Evolutionary conservation across 2,329 filamentous ascomycete species (phyloP).

Genomic region (Penicillium brasilianum): DNA sequence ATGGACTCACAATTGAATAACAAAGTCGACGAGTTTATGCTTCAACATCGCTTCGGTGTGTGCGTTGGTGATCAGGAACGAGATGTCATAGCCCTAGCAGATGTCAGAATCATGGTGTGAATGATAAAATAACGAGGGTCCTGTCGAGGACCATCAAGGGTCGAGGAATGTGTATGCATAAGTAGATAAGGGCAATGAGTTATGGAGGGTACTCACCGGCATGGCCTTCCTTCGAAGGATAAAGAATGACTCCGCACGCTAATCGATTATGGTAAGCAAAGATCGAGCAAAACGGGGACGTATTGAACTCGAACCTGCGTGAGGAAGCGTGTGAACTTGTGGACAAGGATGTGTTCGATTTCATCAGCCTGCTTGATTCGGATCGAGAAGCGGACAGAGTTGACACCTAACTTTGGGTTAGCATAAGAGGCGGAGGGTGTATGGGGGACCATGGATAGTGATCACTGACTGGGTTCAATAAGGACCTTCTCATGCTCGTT

Average conservation of each 20-base stretch:
- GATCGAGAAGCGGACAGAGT: slow-evolving; percentile 96
- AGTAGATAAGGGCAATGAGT: neutral
- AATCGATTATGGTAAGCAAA: neutral
- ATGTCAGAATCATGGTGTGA: neutral
- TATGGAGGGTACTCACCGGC: slow-evolving; percentile 63
- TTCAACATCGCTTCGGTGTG: slow-evolving; percentile 99
- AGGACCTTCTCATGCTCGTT: slow-evolving; percentile 94
- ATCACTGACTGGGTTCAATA: slow-evolving; percentile 62
- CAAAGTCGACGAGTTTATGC: slow-evolving; percentile 98
- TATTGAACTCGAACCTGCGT: slow-evolving; percentile 68
- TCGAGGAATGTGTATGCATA: neutral
- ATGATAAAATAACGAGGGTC: neutral
- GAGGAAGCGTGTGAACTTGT: slow-evolving; percentile 97
- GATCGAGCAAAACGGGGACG: neutral
- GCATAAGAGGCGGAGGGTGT: neutral
- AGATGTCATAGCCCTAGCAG: slow-evolving; percentile 90
- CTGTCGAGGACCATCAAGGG: neutral
- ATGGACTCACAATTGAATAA: slow-evolving; percentile 75
- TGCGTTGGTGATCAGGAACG: slow-evolving; percentile 97
- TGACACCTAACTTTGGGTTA: slow-evolving; percentile 62
- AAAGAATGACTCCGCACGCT: slow-evolving; percentile 85
- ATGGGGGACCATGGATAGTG: slow-evolving; percentile 57
- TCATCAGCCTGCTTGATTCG: slow-evolving; percentile 99
- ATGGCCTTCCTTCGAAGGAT: slow-evolving; percentile 94
- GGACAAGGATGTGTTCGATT: slow-evolving; percentile 92